These are phyloP conservation scores for Colletotrichum truncatum DNA, from an alignment of 2,329 filamentous ascomycete species.

Conservation along the genomic window DNA sequence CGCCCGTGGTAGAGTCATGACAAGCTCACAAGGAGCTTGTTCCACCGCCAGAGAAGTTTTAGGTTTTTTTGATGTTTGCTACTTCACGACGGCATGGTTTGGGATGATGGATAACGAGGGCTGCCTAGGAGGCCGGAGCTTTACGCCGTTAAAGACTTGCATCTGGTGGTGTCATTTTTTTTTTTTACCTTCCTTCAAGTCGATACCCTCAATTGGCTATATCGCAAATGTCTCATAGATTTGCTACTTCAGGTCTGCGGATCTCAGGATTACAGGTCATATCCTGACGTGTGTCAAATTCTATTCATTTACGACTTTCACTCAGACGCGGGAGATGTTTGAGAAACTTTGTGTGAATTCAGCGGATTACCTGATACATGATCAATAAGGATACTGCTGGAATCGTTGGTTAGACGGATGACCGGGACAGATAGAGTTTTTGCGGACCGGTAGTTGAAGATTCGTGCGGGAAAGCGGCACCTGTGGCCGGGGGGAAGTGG, in stretches of 20 bases:
- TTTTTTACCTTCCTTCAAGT: too few relatives aligned
- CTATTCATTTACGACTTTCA: background rate
- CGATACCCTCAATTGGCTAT: conserved; percentile 23
- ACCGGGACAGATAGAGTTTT: background rate
- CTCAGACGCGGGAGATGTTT: too few relatives aligned
- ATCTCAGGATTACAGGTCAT: background rate
- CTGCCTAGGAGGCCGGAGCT: background rate
- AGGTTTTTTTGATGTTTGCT: background rate
- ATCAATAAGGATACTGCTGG: background rate
- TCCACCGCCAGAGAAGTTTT: background rate
- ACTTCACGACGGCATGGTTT: background rate
- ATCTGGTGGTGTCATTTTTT: conserved; percentile 5
- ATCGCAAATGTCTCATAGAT: conserved; percentile 1
- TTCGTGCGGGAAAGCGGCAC: conserved; percentile 22
- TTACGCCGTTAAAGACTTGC: conserved; percentile 5
- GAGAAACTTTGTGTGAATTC: too few relatives aligned
- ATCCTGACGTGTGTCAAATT: background rate
- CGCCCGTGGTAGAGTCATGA: conserved; percentile 11
- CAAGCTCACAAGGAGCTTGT: background rate
- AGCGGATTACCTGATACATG: too few relatives aligned
- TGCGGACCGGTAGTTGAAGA: background rate
- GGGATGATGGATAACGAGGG: background rate
- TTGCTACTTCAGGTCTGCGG: background rate
- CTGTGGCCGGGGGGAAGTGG: background rate
- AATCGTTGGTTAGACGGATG: background rate